Evolutionary conservation across 169 alveolate species (phyloP), one percentile per base, ranked within the genome.

Genomic region (Fabrea salina): DNA sequence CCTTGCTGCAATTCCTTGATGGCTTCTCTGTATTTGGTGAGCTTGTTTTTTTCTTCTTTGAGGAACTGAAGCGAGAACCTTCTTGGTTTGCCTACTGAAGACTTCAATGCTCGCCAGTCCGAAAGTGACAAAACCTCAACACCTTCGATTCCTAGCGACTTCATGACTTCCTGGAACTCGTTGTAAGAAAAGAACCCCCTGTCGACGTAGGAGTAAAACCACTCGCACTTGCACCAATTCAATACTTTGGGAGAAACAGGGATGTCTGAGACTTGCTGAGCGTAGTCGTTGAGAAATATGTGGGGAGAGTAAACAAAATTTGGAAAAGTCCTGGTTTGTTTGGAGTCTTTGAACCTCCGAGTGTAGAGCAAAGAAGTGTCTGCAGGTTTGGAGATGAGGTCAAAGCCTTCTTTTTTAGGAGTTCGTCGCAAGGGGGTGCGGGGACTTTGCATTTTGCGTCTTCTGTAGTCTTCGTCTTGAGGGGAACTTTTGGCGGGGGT

Each of bases 211-310:
- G 85, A 40, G 40, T 86, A 86, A 67, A 86, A 86, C 57, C 82
- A 86, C 67, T 86, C 91, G 37, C 54, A 50, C 50, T 80, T 82
- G 44, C 77, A 32, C 89, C 91, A 86, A n/a, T 85, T 74, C 35
- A 43, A 39, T n/a, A 82, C 84, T 30, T 68, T 68, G 7, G 66
- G 59, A 1, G 78, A 68, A 43, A 68, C 35, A 13, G 19, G 44
- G 8, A 19, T 8, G 11, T n/a, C 67, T 8, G n/a, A 25, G 40
- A 11, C 44, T 13, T 44, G 13, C 13, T 13, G 32, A 11, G 78
- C 78, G 61, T 68, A 68, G 32, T 68, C 78, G 27, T 68, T 37
- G 19, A 68, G 44, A 44, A 16, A 68, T 43, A n/a, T 37, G 32
- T 43, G 22, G n/a, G 66, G 66, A 68, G 66, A 13, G 4, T 68